Percentiles rank a stretch among this genome's conserved stretches.
These are phyloP conservation scores for Thraustochytrium striatum DNA, from an alignment of 352 stramenopile genomes.

Conservation along the genomic window DNA sequence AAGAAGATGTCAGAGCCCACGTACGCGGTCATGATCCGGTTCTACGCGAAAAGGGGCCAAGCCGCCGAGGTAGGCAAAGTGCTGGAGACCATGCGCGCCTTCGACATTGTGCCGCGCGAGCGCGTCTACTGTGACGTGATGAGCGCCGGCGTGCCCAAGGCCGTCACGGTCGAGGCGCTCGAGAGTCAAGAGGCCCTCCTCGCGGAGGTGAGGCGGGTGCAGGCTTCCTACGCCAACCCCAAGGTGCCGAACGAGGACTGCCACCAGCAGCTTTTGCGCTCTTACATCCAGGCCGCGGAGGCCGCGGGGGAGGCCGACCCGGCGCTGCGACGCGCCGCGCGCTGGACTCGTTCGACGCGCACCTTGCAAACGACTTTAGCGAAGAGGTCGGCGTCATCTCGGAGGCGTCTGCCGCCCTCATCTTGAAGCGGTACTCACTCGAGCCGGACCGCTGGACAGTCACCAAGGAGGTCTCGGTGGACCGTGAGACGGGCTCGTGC, in stretches of 20 bases:
- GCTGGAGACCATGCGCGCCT: neutral
- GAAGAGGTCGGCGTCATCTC: neutral
- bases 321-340: neutral
- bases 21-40: neutral
- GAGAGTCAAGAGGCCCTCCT: neutral
- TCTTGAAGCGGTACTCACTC: neutral
- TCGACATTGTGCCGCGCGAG: neutral
- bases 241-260: neutral
- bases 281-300: neutral
- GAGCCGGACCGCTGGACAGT: neutral
- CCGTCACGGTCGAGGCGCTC: neutral
- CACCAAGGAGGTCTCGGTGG: neutral
- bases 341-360: neutral
- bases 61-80: neutral
- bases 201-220: neutral
- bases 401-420: neutral
- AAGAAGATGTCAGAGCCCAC: neutral
- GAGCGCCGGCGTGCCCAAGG: neutral
- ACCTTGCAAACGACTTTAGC: neutral
- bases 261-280: neutral
- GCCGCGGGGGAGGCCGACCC: neutral
- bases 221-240: neutral
- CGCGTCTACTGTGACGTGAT: neutral
- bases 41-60: neutral
- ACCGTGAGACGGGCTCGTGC: constrained; percentile 1